Conservation (phyloP, 441 rosid genomes). For the Francoa sonchifolia region DNA sequence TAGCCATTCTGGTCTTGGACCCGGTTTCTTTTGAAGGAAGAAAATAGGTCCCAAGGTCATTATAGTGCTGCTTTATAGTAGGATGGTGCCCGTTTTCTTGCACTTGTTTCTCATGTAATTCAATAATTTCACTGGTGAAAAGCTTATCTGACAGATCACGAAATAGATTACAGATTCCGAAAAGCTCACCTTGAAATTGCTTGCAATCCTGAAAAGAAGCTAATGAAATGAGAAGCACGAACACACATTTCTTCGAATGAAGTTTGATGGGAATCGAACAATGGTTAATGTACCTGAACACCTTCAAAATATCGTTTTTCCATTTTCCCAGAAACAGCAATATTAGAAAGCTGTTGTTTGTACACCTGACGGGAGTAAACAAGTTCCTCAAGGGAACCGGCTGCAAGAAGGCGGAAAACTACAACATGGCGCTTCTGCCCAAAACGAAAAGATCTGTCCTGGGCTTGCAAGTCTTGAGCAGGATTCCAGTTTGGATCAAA, state of each 20-base stretch:
- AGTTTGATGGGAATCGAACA: too few relatives aligned
- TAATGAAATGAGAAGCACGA: slow-evolving; percentile 7
- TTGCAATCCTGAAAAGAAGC: slow-evolving; percentile 60
- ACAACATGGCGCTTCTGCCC: slow-evolving; percentile 94
- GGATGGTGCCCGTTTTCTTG: slow-evolving; percentile 13
- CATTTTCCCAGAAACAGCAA: slow-evolving; percentile 88
- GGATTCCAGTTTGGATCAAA: slow-evolving; percentile 98
- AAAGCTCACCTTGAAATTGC: slow-evolving; percentile 86
- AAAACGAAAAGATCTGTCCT: slow-evolving; percentile 89
- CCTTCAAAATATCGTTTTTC: slow-evolving; percentile 92
- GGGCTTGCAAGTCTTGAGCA: slow-evolving; percentile 90
- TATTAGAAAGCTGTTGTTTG: slow-evolving; percentile 92
- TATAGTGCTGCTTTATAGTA: slow-evolving; percentile 15
- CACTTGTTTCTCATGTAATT: slow-evolving; percentile 33
- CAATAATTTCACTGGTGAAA: slow-evolving; percentile 75
- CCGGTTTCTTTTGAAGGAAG: slow-evolving; percentile 14
- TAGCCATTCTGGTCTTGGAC: slow-evolving; percentile 10
- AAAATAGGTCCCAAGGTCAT: slow-evolving; percentile 14
- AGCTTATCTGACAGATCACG: slow-evolving; percentile 83
- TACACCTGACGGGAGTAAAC: slow-evolving; percentile 87
- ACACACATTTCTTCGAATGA: too few relatives aligned
- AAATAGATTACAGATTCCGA: slow-evolving; percentile 83
- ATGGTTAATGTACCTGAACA: slow-evolving; percentile 47
- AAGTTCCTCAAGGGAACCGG: slow-evolving; percentile 90
- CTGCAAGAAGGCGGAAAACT: slow-evolving; percentile 85